These are phyloP conservation scores for Lepidium campestre DNA, from an alignment of 441 rosid genomes.

Conservation along the genomic window DNA sequence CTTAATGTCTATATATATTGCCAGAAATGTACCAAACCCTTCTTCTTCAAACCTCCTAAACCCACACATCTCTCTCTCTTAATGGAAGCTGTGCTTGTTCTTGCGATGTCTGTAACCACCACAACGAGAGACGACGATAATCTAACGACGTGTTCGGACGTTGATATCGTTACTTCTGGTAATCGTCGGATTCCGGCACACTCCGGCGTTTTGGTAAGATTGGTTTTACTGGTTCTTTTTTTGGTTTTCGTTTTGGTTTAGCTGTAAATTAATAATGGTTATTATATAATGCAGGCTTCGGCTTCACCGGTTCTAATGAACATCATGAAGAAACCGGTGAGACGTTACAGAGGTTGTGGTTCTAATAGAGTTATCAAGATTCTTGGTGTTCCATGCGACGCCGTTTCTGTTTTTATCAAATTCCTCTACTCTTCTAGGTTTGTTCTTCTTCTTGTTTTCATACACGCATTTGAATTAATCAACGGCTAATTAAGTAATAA, in stretches of 20 bases:
- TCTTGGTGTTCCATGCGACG: constrained; percentile 74
- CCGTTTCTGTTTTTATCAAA: constrained; percentile 60
- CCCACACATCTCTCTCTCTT: background rate
- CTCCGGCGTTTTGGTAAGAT: constrained; percentile 52
- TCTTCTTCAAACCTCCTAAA: background rate
- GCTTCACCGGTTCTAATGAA: constrained; percentile 69
- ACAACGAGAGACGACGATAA: background rate
- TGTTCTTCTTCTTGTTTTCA: background rate
- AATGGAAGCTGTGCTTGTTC: constrained; percentile 19
- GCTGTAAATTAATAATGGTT: background rate
- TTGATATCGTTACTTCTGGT: constrained; percentile 60
- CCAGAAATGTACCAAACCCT: background rate
- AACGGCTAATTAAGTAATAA: background rate
- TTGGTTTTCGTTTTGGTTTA: background rate
- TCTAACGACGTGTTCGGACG: constrained; percentile 33
- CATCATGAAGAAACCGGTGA: constrained; percentile 50
- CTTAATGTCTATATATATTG: background rate
- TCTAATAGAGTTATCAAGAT: constrained; percentile 54
- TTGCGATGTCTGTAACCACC: constrained; percentile 1
- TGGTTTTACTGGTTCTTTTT: background rate
- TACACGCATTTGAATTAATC: background rate
- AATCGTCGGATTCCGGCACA: constrained; percentile 74
- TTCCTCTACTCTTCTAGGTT: constrained; percentile 70
- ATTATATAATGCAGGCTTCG: constrained; percentile 41
- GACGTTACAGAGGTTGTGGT: constrained; percentile 57